Conservation (phyloP, 257 asterid species). For the Apocynum venetum region DNA sequence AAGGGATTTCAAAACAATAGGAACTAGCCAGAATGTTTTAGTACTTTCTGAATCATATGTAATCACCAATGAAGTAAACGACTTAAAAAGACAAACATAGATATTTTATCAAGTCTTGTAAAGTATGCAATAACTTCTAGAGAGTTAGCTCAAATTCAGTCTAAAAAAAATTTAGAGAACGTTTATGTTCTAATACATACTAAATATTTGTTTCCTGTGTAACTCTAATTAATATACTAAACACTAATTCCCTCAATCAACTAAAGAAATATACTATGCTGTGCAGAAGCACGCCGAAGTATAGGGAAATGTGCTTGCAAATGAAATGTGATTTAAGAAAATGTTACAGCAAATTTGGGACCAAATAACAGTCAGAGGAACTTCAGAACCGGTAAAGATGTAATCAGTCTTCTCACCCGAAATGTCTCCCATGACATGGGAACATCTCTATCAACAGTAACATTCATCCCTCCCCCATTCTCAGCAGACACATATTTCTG, state of each 20-base stretch:
- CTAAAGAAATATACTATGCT: not conserved
- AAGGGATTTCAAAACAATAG: not conserved
- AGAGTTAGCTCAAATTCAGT: not conserved
- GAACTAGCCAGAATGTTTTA: not conserved
- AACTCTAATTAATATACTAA: not conserved
- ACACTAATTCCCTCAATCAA: not conserved
- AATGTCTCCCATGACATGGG: constrained; percentile 77
- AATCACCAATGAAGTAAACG: not conserved
- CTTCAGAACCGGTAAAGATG: constrained; percentile 2
- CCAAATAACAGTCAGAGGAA: not conserved
- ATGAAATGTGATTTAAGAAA: not conserved
- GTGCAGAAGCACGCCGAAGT: no score
- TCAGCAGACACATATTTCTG: constrained; percentile 65
- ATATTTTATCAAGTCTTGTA: not conserved
- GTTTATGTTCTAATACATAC: not conserved
- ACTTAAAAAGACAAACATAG: not conserved
- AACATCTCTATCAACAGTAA: constrained; percentile 54
- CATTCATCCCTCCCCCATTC: constrained; percentile 62
- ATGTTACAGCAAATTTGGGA: not conserved
- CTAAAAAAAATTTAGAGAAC: not conserved
- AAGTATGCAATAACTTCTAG: not conserved
- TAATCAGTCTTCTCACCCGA: constrained; percentile 34
- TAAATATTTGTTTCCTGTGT: not conserved
- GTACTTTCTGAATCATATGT: not conserved
- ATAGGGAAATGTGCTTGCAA: not conserved